phyloP scores from a whole-genome alignment of 2,329 filamentous ascomycete genomes.

The Colletotrichum sp. region DNA sequence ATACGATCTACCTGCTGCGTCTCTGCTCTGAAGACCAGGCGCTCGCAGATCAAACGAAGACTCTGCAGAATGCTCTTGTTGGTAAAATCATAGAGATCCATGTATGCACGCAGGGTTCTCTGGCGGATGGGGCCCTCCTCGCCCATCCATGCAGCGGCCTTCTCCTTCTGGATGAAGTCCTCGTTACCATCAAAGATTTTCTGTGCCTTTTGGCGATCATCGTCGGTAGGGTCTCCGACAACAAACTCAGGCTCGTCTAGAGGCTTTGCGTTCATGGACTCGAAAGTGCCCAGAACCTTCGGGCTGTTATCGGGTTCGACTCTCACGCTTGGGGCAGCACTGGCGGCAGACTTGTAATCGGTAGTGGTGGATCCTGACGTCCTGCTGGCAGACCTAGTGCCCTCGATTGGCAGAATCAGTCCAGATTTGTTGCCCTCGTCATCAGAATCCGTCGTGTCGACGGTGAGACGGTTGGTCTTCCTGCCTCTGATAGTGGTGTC shows the following conservation, averaged over 20 bases:
- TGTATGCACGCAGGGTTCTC: slow-evolving; percentile 75
- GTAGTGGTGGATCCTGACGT: slow-evolving; percentile 42
- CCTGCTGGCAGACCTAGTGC: slow-evolving; percentile 36
- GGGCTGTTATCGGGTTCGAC: slow-evolving; percentile 46
- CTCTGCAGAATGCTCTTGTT: slow-evolving; percentile 80
- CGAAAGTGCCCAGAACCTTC: slow-evolving; percentile 34
- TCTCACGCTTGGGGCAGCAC: slow-evolving; percentile 44
- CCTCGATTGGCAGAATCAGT: slow-evolving; percentile 49
- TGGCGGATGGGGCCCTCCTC: slow-evolving; percentile 69
- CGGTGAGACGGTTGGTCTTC: slow-evolving; percentile 22
- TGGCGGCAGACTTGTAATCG: slow-evolving; percentile 43
- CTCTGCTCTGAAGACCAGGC: slow-evolving; percentile 85
- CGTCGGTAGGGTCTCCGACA: slow-evolving; percentile 64
- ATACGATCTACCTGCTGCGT: slow-evolving; percentile 97
- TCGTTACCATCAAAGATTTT: slow-evolving; percentile 87
- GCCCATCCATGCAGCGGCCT: slow-evolving; percentile 88
- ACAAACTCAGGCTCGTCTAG: slow-evolving; percentile 65
- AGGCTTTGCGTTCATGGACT: slow-evolving; percentile 42
- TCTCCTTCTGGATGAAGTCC: slow-evolving; percentile 77
- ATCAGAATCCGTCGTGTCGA: slow-evolving; percentile 35
- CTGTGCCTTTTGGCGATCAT: slow-evolving; percentile 78
- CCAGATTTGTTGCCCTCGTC: slow-evolving; percentile 39
- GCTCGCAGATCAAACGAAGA: slow-evolving; percentile 80
- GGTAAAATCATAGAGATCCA: slow-evolving; percentile 88
- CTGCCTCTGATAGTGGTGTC: slow-evolving; percentile 13